Evolutionary conservation across 352 stramenopile species (phyloP), one percentile per base, ranked within the genome.

Genomic region (Elongisporangium anandrum): DNA sequence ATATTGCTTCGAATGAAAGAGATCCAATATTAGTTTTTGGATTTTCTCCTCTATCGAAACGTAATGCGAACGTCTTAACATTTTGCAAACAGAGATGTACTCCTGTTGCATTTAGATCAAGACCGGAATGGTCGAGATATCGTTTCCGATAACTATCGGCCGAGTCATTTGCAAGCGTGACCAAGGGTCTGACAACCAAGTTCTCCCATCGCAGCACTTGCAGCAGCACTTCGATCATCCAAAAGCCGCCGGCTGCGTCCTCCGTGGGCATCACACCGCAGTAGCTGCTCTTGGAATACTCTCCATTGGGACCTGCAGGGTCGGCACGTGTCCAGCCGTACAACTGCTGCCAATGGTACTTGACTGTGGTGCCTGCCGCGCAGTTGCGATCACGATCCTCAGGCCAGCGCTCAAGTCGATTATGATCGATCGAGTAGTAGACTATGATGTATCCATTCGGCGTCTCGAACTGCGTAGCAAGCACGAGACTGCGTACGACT

Each of bases 401-500:
- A 4, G 34, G 34, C 34, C 34, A 45, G 34, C 34, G 4, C 34
- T 45, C 34, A 2, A 45, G 12, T 45, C 58, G 69, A 48, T 17
- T 45, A 57, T 45, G 68, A 64, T 77, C 68, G 24, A 77, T 66
- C 20, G 69, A 72, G 10, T 70, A 74, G 49, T 81, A 84, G 15
- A 88, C 52, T 50, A 87, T 66, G 19, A 79, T 63, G 34, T 70
- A 77, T 10, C 76, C 65, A 4, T 55, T 51, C 4, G 73, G 56
- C 12, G 76, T 66, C 16, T 70, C 59, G 55, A 88, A 78, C 8
- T 65, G 65, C 1, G 73, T 72, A 16, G 82, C 50, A 2, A 87
- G 45, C 45, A 80, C 85, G 29, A 90, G 69, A 12, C 75, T 79
- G 56, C 81, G 77, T n/a, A 63, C 55, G 0, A 67, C 39, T 19